Base-by-base conservation (phyloP, 176 grass and related monocot species). In the Oryza nivara region DNA sequence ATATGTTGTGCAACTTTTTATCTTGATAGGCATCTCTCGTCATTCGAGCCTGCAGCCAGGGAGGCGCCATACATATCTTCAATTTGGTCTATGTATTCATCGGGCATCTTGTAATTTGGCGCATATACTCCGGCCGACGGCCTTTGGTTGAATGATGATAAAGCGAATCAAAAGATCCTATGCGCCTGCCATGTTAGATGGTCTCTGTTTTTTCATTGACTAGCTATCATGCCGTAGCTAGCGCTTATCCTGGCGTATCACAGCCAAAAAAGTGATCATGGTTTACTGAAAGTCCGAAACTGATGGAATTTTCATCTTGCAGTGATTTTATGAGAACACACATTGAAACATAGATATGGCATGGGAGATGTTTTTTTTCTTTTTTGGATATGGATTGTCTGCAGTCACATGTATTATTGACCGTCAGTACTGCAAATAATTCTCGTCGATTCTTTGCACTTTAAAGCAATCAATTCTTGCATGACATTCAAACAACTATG, bases 1-100 rank as follows among this genome's bases (percentile, higher is more conserved):
- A 74, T 83, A 75, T 83, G 43, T 41, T 75, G 19, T 36, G 30
- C 16, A 36, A 25, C 81, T 83, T 83, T 83, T 75, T 74, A 83
- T 74, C 81, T 48, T 34, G 19, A 35, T 26, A 47, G 65, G 81
- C 81, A 74, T 74, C 40, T 34, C 38, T 63, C 7, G 4, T 72
- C 3, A 63, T 73, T 73, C 52, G 38, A 73, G 46, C 23, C 68
- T 11, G 69, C 52, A 56, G 17, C 52, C 16, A 19, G 52, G 52
- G 52, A 19, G 20, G 47, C 20, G 47, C 20, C 13, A 48, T 68
- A 4, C 58, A 5, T 65, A 45, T 67, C 9, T 49, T 15, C 45
- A 36, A 68, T 2, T 20, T 58, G 48, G 20, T 40, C 11, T 15
- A 49, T 74, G 14, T 63, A 9, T 63, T 63, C 58, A 74, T 16